phyloP scores from a whole-genome alignment of 2,329 filamentous ascomycete species.

The Exserohilum rostratum region DNA sequence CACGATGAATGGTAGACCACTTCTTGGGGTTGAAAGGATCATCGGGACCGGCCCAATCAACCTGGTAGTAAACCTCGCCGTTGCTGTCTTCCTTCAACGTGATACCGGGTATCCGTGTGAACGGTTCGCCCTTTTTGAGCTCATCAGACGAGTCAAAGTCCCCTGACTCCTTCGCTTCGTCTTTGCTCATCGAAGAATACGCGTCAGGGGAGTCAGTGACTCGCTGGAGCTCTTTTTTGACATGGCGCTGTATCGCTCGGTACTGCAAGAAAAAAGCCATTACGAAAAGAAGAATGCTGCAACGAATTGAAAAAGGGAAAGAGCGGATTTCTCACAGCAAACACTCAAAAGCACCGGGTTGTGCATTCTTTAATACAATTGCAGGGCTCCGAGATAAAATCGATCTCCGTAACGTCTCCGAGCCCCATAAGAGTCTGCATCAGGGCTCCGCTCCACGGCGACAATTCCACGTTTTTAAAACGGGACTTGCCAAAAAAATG shows the following conservation, averaged over 20 bases:
- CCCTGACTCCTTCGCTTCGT: neutral
- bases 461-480: slow-evolving; percentile 3
- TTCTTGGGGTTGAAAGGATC: slow-evolving; percentile 9
- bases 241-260: slow-evolving; percentile 2
- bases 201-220: slow-evolving; percentile 3
- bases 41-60: slow-evolving; percentile 7
- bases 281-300: neutral
- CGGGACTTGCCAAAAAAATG: slow-evolving; percentile 3
- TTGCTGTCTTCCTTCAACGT: slow-evolving; percentile 8
- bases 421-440: neutral
- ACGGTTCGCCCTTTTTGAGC: slow-evolving; percentile 2
- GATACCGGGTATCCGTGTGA: slow-evolving; percentile 6
- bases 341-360: neutral
- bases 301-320: neutral
- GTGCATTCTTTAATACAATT: neutral
- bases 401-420: slow-evolving; percentile 4
- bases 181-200: neutral
- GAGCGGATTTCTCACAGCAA: neutral
- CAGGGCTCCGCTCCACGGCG: neutral
- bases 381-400: neutral
- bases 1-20: slow-evolving; percentile 9
- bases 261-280: slow-evolving; percentile 13
- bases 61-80: slow-evolving; percentile 8
- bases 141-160: neutral
- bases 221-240: slow-evolving; percentile 4